Percentiles rank a stretch among this genome's conserved stretches.
These are phyloP conservation scores for Rhizophagus sp. DNA, from an alignment of 192 early-diverging fungal species.

Conservation along the genomic window DNA sequence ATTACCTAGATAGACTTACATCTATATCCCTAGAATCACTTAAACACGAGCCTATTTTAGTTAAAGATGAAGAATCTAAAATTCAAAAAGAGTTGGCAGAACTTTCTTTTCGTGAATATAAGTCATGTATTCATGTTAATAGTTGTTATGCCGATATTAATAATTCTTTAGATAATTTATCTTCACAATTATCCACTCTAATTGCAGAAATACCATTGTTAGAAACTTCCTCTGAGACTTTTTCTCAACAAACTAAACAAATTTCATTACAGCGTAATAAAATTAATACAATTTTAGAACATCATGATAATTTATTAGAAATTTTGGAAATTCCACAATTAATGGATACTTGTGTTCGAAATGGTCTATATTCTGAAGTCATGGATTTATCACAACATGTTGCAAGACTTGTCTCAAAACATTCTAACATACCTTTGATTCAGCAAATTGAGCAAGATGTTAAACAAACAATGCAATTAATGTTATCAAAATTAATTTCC, in stretches of 20 bases:
- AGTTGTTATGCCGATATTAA: conserved; percentile 53
- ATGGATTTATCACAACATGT: conserved; percentile 78
- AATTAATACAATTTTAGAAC: conserved; percentile 52
- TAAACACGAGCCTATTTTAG: conserved; percentile 53
- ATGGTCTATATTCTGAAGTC: conserved; percentile 82
- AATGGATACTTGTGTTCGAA: conserved; percentile 79
- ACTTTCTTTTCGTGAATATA: conserved; percentile 68
- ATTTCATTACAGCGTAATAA: conserved; percentile 43
- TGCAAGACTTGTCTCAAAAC: conserved; percentile 51
- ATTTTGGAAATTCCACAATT: conserved; percentile 78
- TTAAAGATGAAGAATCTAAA: conserved; percentile 53
- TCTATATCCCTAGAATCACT: conserved; percentile 62
- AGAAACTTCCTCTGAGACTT: conserved; percentile 46
- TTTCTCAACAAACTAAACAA: conserved; percentile 39
- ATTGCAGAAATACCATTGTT: conserved; percentile 49
- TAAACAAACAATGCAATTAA: conserved; percentile 56
- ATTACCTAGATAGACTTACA: conserved; percentile 65
- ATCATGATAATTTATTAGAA: conserved; percentile 61
- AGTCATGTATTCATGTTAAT: conserved; percentile 67
- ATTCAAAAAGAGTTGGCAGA: conserved; percentile 61
- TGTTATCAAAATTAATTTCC: conserved; percentile 70
- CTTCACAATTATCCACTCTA: conserved; percentile 48
- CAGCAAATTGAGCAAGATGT: conserved; percentile 64
- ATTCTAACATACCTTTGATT: conserved; percentile 60
- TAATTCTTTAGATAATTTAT: conserved; percentile 50